Percentiles rank a stretch among this genome's conserved stretches.
These are phyloP conservation scores for Solanum infundibuliforme DNA, from an alignment of 257 asterid genomes.

Conservation along the genomic window DNA sequence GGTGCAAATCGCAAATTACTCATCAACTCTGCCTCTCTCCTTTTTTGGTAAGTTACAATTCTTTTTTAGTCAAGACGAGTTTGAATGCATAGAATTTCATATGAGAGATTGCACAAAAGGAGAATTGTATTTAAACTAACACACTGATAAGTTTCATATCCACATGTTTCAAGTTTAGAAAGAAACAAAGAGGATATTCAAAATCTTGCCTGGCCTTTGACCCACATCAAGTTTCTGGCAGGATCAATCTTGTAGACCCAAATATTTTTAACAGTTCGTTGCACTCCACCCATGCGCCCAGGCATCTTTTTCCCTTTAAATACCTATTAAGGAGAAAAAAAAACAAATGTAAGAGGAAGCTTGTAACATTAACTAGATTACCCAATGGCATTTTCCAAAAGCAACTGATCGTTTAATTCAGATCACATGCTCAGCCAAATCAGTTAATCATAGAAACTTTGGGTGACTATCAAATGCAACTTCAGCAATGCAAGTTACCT, in stretches of 20 bases:
- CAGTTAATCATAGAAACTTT: not conserved
- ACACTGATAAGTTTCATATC: too few species aligned
- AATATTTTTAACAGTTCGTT: not conserved
- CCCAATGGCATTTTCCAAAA: not conserved
- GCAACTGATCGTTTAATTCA: not conserved
- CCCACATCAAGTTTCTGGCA: not conserved
- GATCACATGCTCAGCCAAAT: not conserved
- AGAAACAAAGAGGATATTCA: too few species aligned
- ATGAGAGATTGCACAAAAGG: too few species aligned
- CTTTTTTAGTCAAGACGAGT: too few species aligned
- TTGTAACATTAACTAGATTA: not conserved
- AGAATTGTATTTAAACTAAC: too few species aligned
- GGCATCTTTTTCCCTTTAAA: not conserved
- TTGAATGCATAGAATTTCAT: too few species aligned
- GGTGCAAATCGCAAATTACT: too few species aligned
- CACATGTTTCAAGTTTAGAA: too few species aligned
- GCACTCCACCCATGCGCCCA: not conserved
- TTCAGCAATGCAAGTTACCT: not conserved
- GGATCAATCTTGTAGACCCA: not conserved
- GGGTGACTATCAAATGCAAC: not conserved
- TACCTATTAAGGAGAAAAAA: not conserved
- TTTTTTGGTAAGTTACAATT: too few species aligned
- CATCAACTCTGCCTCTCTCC: too few species aligned
- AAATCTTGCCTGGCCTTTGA: not conserved
- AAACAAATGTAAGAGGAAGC: too few species aligned